Base-by-base conservation (phyloP, 2,329 filamentous ascomycete genomes). In the Scortechinia acanthostroma region DNA sequence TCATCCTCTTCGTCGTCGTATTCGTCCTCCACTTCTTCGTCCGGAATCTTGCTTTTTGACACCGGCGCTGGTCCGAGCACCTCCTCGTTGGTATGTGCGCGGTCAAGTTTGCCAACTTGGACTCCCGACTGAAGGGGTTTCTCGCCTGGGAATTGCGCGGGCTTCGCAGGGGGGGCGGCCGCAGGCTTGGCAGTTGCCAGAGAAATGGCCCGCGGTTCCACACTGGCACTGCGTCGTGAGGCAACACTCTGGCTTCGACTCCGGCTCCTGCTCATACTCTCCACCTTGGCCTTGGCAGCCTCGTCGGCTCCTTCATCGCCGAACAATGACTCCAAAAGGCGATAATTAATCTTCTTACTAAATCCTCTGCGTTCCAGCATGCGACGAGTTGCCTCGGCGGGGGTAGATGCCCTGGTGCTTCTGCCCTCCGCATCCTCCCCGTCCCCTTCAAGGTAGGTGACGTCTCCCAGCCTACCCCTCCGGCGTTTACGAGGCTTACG, bases 401-500 rank as follows among this genome's bases (percentile, higher is more conserved):
- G 35, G 6, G 35, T 40, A 6, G 35, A 13, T 13, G 35, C 35
- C 6, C 35, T 13, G 6, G 35, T 13, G 17, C 17, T 40, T 19
- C 35, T 13, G 6, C 35, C 22, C 21, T 37, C 35, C 20, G 13
- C 37, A 16, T 37, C 20, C 20, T 40, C 35, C 13, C 35, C 35
- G 6, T 40, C 35, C 13, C 35, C 35, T 19, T 40, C 35, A 17
- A 40, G 35, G 35, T 40, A 40, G 17, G 35, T 19, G 35, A 40
- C 35, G 20, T 40, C 35, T 13, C 35, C 35, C 10, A 40, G 6
- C 10, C 35, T 5, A 35, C 44, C 35, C 10, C 17, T 10, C 10
- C 35, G 10, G 10, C 35, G 35, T 17, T 59, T 59, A 47, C 59
- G 59, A 15, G 60, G 55, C 37, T 61, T 61, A 17, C 60, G 50